Conservation (phyloP, 306 rosid genomes). For the Malus sylvestris region DNA sequence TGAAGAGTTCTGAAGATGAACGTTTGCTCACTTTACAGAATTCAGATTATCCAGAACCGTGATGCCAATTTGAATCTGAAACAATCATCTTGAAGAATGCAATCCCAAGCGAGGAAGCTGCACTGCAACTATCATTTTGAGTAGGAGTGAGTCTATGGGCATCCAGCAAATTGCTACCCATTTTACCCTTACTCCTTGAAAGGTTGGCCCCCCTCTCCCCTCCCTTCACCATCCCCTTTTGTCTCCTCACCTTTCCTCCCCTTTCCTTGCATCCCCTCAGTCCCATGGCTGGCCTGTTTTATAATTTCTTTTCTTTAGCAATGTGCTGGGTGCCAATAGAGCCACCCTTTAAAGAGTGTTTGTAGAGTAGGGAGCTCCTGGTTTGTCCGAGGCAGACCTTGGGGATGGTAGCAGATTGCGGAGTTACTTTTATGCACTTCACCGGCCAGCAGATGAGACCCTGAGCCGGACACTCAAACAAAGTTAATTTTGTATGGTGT, state of each 20-base stretch:
- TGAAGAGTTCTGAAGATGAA: constrained; percentile 67
- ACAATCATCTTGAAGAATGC: constrained; percentile 1
- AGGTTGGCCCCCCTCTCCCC: neutral
- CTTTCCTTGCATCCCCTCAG: neutral
- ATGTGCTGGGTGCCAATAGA: constrained; percentile 1
- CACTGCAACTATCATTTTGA: constrained; percentile 6
- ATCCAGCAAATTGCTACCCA: neutral
- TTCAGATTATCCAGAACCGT: constrained; percentile 45
- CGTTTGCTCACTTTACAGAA: constrained; percentile 46
- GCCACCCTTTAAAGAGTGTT: constrained; percentile 4
- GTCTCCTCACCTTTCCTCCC: neutral
- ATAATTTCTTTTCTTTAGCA: neutral
- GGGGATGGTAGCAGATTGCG: constrained; percentile 3
- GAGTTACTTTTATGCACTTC: neutral
- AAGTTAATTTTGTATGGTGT: neutral
- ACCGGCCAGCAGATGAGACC: neutral
- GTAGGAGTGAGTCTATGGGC: neutral
- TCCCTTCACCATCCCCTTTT: neutral
- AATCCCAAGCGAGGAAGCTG: constrained; percentile 10
- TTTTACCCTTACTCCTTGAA: neutral
- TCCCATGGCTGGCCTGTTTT: neutral
- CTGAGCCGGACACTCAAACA: neutral
- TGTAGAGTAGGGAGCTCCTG: constrained; percentile 15
- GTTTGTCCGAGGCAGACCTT: constrained; percentile 7
- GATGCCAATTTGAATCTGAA: neutral